Conservation (phyloP, 176 grass and related monocot species). For the Lolium rigidum region DNA sequence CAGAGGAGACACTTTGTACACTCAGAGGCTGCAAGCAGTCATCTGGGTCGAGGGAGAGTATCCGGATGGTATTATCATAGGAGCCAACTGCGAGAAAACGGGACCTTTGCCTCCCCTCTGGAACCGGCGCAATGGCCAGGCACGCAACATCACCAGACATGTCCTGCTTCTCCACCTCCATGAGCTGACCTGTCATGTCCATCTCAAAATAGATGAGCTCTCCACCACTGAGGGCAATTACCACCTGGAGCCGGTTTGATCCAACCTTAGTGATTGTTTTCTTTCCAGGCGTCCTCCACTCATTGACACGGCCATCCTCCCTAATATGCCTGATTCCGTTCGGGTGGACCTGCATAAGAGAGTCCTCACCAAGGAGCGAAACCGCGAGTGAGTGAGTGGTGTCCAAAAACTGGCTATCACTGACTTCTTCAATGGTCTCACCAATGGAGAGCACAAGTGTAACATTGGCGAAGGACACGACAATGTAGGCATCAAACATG, state of each 20-base stretch:
- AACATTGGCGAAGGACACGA: conserved; percentile 90
- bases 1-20: conserved; percentile 85
- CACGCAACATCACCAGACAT: conserved; percentile 99
- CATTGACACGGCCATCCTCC: conserved; percentile 97
- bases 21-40: conserved; percentile 92
- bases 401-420: conserved; percentile 91
- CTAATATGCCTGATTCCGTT: conserved; percentile 96
- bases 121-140: conserved; percentile 85
- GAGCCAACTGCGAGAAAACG: conserved; percentile 96
- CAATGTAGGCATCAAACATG: conserved; percentile 98
- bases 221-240: conserved; percentile 94
- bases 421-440: conserved; percentile 98
- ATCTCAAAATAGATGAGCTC: conserved; percentile 99
- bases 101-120: conserved; percentile 92
- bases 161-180: conserved; percentile 98
- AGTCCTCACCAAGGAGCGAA: conserved; percentile 90
- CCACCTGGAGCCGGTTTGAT: conserved; percentile 92
- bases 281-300: conserved; percentile 97
- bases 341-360: conserved; percentile 97
- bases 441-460: conserved; percentile 97
- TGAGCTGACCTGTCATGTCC: conserved; percentile 95
- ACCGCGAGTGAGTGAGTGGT: conserved; percentile 91
- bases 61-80: conserved; percentile 92
- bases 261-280: conserved; percentile 97
- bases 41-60: conserved; percentile 91